Percentiles rank a stretch among this genome's conserved stretches.
phyloP scores from a whole-genome alignment of 202 grass and related monocot genomes.

The Carex sylvatica region DNA sequence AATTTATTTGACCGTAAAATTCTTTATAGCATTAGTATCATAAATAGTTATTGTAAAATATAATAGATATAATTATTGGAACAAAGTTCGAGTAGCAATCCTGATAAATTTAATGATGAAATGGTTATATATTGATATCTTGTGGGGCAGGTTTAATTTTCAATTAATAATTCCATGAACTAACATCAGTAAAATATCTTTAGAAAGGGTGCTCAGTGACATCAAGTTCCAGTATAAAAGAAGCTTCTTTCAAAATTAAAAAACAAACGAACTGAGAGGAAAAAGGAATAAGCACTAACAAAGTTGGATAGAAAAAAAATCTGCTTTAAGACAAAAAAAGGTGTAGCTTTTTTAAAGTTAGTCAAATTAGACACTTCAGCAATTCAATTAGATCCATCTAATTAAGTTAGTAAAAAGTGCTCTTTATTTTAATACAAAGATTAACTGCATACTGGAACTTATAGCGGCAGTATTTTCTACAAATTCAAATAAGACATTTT shows the following conservation, averaged over 20 bases:
- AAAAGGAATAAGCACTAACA: slow-evolving; percentile 22
- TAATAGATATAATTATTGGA: too few relatives aligned
- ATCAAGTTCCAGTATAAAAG: background rate
- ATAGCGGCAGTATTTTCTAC: too few relatives aligned
- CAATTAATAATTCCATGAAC: background rate
- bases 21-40: too few relatives aligned
- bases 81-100: background rate
- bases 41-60: too few relatives aligned
- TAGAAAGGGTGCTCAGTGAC: background rate
- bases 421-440: too few relatives aligned
- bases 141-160: background rate
- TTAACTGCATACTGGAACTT: too few relatives aligned
- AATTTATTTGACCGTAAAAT: too few relatives aligned
- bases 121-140: background rate
- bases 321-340: background rate
- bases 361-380: slow-evolving; percentile 15
- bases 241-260: slow-evolving; percentile 11
- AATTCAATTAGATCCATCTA: background rate
- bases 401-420: too few relatives aligned
- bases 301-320: slow-evolving; percentile 5
- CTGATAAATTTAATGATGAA: background rate
- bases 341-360: background rate
- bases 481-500: too few relatives aligned
- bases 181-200: background rate
- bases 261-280: background rate